Evolutionary conservation across 768 basidiomycete species (phyloP).

Genomic region (Tylopilus balloui): DNA sequence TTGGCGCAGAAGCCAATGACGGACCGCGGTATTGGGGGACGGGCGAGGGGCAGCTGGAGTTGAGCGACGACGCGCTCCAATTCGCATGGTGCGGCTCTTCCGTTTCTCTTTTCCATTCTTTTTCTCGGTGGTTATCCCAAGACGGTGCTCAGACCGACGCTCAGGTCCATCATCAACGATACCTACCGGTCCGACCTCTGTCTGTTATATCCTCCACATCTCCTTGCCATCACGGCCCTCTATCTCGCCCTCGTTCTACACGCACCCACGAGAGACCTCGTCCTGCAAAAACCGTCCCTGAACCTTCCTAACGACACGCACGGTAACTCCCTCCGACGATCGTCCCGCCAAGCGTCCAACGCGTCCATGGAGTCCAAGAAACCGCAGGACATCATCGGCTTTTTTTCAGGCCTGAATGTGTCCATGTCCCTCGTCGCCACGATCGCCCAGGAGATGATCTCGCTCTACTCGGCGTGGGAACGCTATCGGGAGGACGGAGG

Average conservation of each 20-base stretch:
- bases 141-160: neutral
- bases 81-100: constrained; percentile 86
- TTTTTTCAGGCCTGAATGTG: constrained; percentile 83
- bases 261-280: constrained; percentile 45
- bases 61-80: constrained; percentile 75
- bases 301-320: constrained; percentile 19
- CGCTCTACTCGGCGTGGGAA: constrained; percentile 87
- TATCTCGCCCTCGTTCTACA: constrained; percentile 84
- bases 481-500: constrained; percentile 65
- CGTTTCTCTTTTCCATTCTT: neutral
- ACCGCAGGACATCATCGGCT: constrained; percentile 67
- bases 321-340: constrained; percentile 47
- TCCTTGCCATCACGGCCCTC: constrained; percentile 88
- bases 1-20: constrained; percentile 53
- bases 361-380: constrained; percentile 32
- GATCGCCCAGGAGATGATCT: constrained; percentile 87
- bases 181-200: constrained; percentile 91
- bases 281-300: constrained; percentile 37
- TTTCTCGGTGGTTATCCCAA: neutral
- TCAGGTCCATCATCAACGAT: constrained; percentile 95
- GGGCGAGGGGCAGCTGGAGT: constrained; percentile 71
- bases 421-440: constrained; percentile 77
- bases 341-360: constrained; percentile 44
- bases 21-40: constrained; percentile 72
- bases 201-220: constrained; percentile 91